Conservation (phyloP, 805 yeast species). For the Candida schatavii region DNA sequence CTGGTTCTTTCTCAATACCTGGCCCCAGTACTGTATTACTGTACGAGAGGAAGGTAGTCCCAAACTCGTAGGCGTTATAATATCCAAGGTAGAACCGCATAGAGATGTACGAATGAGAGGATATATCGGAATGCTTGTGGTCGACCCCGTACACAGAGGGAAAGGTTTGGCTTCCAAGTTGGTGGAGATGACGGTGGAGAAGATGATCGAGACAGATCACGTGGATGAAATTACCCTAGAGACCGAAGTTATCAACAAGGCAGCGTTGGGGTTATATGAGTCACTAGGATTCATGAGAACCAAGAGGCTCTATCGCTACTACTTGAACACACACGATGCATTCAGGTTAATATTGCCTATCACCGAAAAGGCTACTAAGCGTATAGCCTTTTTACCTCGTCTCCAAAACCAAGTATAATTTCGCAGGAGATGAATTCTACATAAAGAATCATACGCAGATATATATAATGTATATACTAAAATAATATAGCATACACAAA, state of each 20-base stretch:
- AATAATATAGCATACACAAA: no score
- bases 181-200: slow-evolving; percentile 58
- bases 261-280: slow-evolving; percentile 70
- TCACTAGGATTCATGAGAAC: slow-evolving; percentile 71
- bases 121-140: slow-evolving; percentile 95
- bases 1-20: slow-evolving; percentile 80
- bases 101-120: slow-evolving; percentile 75
- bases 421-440: no score
- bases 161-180: slow-evolving; percentile 77
- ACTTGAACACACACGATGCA: slow-evolving; percentile 91
- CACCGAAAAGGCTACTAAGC: slow-evolving; percentile 44
- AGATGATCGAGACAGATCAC: slow-evolving; percentile 55
- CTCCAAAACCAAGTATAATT: no score
- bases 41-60: slow-evolving; percentile 42
- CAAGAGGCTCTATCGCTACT: slow-evolving; percentile 80
- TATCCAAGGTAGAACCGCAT: slow-evolving; percentile 79
- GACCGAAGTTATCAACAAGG: slow-evolving; percentile 78
- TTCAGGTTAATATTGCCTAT: slow-evolving; percentile 81
- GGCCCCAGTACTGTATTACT: slow-evolving; percentile 82
- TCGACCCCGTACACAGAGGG: slow-evolving; percentile 67
- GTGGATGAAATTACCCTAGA: slow-evolving; percentile 94
- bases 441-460: no score
- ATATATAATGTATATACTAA: background rate
- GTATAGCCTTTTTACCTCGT: slow-evolving; percentile 57
- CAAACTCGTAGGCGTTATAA: slow-evolving; percentile 72